phyloP scores from a whole-genome alignment of 805 yeast species.

The Priceomyces melissophilus region DNA sequence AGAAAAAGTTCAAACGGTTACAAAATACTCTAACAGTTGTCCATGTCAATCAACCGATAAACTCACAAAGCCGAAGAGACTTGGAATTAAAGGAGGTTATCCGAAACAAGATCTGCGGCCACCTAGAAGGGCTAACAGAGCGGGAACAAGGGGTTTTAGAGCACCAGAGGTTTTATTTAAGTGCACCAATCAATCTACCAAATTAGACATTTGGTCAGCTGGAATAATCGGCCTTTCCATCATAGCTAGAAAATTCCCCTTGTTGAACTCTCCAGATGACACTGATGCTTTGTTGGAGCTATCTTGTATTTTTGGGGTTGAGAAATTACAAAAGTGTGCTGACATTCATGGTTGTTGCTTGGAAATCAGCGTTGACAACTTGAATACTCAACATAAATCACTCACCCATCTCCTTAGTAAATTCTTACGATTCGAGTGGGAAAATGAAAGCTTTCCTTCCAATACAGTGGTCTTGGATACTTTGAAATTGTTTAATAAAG shows the following conservation, averaged over 20 bases:
- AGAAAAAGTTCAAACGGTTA: constrained; percentile 41
- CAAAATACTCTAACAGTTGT: constrained; percentile 37
- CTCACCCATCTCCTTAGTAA: constrained; percentile 26
- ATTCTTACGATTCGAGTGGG: constrained; percentile 39
- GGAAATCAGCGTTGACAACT: constrained; percentile 42
- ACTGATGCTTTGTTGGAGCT: constrained; percentile 86
- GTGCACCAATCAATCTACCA: constrained; percentile 77
- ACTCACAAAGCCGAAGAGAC: constrained; percentile 13
- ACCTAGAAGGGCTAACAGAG: constrained; percentile 91
- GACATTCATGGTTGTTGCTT: constrained; percentile 84
- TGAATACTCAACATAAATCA: constrained; percentile 25
- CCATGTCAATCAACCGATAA: constrained; percentile 47
- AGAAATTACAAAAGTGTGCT: constrained; percentile 71
- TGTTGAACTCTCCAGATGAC: constrained; percentile 92
- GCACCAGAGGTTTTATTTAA: constrained; percentile 91
- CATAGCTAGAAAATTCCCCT: constrained; percentile 78
- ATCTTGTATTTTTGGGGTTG: constrained; percentile 74
- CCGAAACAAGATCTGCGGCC: constrained; percentile 86
- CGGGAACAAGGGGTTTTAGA: constrained; percentile 93
- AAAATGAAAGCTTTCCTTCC: constrained; percentile 59
- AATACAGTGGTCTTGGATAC: constrained; percentile 74
- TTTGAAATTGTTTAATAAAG: constrained; percentile 44
- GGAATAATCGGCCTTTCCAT: constrained; percentile 84
- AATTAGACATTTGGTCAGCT: constrained; percentile 89
- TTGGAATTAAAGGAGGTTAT: constrained; percentile 51